Percentiles rank a stretch among this genome's conserved stretches.
Evolutionary conservation across 352 stramenopile genomes (phyloP).

Genomic region (Pythium vanterpoolii): DNA sequence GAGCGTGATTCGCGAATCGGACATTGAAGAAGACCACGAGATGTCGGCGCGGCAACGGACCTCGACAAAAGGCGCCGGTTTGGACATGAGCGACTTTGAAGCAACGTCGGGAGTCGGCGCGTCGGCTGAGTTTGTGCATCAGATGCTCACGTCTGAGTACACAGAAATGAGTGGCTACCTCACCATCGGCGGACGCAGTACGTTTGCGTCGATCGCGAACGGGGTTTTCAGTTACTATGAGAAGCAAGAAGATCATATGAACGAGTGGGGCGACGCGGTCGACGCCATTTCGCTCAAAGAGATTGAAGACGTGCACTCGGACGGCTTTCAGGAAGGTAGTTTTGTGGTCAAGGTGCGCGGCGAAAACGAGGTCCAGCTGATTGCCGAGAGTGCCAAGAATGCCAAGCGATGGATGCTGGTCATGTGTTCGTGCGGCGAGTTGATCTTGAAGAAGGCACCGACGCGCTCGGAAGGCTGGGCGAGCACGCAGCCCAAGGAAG

Average conservation of each 20-base stretch:
- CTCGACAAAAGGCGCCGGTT: constrained; percentile 6
- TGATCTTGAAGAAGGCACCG: constrained; percentile 68
- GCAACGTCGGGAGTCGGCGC: constrained; percentile 6
- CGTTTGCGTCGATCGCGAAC: constrained; percentile 78
- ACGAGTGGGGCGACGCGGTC: constrained; percentile 82
- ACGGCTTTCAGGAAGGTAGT: constrained; percentile 61
- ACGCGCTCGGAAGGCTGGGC: constrained; percentile 60
- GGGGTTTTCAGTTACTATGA: constrained; percentile 88
- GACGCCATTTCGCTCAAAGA: constrained; percentile 77
- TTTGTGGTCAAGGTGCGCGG: constrained; percentile 76
- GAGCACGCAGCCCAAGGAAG: constrained; percentile 78
- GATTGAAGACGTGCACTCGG: constrained; percentile 77
- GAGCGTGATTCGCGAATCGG: constrained; percentile 26
- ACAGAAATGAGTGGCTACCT: constrained; percentile 65
- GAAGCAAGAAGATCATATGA: constrained; percentile 74
- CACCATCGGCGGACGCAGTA: constrained; percentile 49
- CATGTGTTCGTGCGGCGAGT: constrained; percentile 81
- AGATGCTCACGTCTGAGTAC: constrained; percentile 32
- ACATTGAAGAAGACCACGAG: constrained; percentile 23
- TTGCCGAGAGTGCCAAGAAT: constrained; percentile 60
- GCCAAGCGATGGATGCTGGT: constrained; percentile 87
- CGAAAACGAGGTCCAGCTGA: constrained; percentile 68
- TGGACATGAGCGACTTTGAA: constrained; percentile 25
- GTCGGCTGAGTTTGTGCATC: constrained; percentile 14
- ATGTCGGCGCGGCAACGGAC: background rate